phyloP scores from a whole-genome alignment of 2,329 filamentous ascomycete species.

The Stemphylium vesicarium region DNA sequence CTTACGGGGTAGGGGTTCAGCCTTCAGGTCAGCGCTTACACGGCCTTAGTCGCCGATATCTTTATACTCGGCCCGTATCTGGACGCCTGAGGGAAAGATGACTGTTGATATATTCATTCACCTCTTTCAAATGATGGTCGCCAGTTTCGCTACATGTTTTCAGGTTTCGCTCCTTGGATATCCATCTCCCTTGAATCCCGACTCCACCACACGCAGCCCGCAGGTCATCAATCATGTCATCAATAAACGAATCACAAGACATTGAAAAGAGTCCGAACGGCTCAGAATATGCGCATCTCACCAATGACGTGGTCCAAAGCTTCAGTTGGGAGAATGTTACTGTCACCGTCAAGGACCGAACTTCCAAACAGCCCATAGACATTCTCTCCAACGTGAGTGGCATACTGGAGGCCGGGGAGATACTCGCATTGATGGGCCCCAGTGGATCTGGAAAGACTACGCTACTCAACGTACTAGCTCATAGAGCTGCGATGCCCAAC shows the following conservation, averaged over 20 bases:
- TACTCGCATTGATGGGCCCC: slow-evolving; percentile 83
- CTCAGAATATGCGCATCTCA: slow-evolving; percentile 59
- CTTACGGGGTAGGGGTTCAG: no score
- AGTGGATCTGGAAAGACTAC: slow-evolving; percentile 78
- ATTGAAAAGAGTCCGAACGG: slow-evolving; percentile 54
- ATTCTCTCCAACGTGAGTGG: slow-evolving; percentile 71
- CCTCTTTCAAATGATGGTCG: no score
- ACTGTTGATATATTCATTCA: no score
- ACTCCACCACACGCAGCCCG: no score
- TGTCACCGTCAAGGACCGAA: slow-evolving; percentile 74
- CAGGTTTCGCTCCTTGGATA: neutral
- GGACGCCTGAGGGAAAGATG: no score
- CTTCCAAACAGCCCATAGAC: slow-evolving; percentile 66
- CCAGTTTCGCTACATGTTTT: neutral
- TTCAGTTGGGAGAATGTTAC: slow-evolving; percentile 72
- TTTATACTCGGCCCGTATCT: no score
- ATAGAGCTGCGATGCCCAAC: slow-evolving; percentile 61
- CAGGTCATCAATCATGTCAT: slow-evolving; percentile 14
- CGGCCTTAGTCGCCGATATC: no score
- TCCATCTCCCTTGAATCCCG: no score
- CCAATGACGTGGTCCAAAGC: slow-evolving; percentile 68
- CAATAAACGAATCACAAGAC: slow-evolving; percentile 35
- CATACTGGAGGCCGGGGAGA: slow-evolving; percentile 70
- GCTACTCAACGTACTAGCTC: slow-evolving; percentile 78
- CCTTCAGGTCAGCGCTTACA: no score